Percentiles rank a stretch among this genome's conserved stretches.
Conservation (phyloP, 2,329 filamentous ascomycete species). For the Samsoniella hepiali region DNA sequence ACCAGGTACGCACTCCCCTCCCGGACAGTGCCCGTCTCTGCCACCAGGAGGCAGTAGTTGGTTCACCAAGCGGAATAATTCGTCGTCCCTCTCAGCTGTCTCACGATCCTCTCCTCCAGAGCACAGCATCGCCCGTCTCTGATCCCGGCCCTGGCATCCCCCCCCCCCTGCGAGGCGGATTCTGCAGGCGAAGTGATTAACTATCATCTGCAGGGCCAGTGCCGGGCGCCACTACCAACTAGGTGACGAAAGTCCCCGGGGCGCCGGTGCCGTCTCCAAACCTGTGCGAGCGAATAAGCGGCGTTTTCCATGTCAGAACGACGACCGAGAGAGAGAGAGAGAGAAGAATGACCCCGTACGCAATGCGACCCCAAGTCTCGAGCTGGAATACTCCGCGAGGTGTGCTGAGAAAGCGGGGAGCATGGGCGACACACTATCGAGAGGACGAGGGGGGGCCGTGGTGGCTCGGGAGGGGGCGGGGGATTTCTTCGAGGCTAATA, state of each 20-base stretch:
- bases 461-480: background rate
- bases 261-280: background rate
- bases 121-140: background rate
- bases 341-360: background rate
- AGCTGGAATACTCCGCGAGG: background rate
- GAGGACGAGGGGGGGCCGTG: background rate
- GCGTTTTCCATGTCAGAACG: background rate
- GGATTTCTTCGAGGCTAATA: background rate
- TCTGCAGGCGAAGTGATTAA: slow-evolving; percentile 15
- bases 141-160: background rate
- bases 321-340: too few species aligned
- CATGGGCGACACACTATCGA: background rate
- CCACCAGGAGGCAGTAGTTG: background rate
- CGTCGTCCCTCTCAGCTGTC: background rate
- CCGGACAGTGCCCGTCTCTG: background rate
- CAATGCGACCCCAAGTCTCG: background rate
- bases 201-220: slow-evolving; percentile 12
- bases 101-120: background rate
- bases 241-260: slow-evolving; percentile 1
- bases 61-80: background rate
- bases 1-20: background rate
- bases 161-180: background rate
- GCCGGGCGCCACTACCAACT: background rate
- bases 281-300: background rate
- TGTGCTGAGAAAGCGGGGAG: background rate